Evolutionary conservation across 129 eudicot genomes (phyloP), one percentile per base, ranked within the genome.

Genomic region (Chrysanthemum seticuspe): DNA sequence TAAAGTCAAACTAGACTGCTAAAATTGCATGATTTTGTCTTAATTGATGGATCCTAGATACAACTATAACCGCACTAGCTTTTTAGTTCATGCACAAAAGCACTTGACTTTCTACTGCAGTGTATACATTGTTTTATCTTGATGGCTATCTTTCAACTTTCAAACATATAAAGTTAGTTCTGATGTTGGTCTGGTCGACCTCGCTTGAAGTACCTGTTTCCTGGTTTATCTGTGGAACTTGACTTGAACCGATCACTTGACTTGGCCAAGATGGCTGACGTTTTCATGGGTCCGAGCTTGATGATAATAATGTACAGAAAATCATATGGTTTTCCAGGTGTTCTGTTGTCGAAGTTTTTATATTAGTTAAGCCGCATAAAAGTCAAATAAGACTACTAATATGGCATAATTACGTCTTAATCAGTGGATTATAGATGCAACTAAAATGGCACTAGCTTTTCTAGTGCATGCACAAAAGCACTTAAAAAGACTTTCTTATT

Each of bases 401-500:
- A 0, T 58, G 5, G 7, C n/a, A 53, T 53, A 6, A 15, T 57
- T 58, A 15, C 4, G 63, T 15, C 29, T 6, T 61, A 14, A 5
- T 12, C 10, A 19, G 16, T 18, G 27, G 56, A 52, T 68, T 21
- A 60, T 10, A 23, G 14, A 59, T 44, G 55, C 44, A 44, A 6
- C 5, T 25, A 19, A 60, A 56, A 45, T 60, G 67, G 65, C 27
- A n/a, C 65, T 19, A 15, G 13, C 53, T 36, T 56, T 71, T 56
- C 2, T 40, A 23, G 36, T 36, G 53, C 16, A 21, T 45, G 48
- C 67, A 58, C 66, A 57, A 59, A 48, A 72, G 29, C 67, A 72
- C 36, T 45, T 67, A 36, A 5, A 2, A 40, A 40, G 63, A 18
- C 76, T 13, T 44, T 5, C 19, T 12, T 15, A 23, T 12, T 15